Evolutionary conservation across 257 asterid genomes (phyloP).

Genomic region (Penstemon barbatus): DNA sequence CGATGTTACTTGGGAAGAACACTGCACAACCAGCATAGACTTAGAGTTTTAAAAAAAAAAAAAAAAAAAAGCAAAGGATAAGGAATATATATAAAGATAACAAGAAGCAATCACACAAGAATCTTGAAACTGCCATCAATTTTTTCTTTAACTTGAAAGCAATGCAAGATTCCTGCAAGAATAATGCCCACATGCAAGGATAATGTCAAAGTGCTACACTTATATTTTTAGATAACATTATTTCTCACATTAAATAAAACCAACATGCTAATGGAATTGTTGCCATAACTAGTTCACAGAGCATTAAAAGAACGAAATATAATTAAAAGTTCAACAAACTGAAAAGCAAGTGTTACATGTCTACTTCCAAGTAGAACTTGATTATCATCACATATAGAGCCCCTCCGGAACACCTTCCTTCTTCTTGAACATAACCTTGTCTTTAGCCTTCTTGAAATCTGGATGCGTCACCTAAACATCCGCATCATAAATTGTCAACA

Average conservation of each 20-base stretch:
- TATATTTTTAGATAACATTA: background rate
- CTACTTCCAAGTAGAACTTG: constrained; percentile 9
- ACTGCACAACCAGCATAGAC: too few relatives aligned
- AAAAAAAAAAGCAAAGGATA: too few relatives aligned
- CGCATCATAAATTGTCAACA: background rate
- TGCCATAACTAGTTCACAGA: constrained; percentile 13
- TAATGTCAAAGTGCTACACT: background rate
- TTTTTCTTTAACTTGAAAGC: background rate
- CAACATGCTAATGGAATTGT: background rate
- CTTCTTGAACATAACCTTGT: constrained; percentile 65
- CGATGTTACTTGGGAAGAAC: too few relatives aligned
- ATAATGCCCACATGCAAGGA: background rate
- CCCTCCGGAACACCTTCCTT: constrained; percentile 67
- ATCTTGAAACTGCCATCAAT: background rate
- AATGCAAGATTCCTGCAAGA: background rate
- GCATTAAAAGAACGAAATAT: background rate
- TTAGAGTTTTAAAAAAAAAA: too few relatives aligned
- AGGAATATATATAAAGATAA: too few relatives aligned
- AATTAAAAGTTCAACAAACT: background rate
- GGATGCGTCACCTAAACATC: constrained; percentile 45
- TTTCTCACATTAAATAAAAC: background rate
- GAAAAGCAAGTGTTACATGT: constrained; percentile 14
- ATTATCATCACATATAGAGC: constrained; percentile 45
- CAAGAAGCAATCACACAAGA: too few relatives aligned
- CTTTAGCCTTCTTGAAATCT: constrained; percentile 60